Evolutionary conservation across 176 grass and related monocot genomes (phyloP), one percentile per base, ranked within the genome.

Genomic region (Carex myosuroides): DNA sequence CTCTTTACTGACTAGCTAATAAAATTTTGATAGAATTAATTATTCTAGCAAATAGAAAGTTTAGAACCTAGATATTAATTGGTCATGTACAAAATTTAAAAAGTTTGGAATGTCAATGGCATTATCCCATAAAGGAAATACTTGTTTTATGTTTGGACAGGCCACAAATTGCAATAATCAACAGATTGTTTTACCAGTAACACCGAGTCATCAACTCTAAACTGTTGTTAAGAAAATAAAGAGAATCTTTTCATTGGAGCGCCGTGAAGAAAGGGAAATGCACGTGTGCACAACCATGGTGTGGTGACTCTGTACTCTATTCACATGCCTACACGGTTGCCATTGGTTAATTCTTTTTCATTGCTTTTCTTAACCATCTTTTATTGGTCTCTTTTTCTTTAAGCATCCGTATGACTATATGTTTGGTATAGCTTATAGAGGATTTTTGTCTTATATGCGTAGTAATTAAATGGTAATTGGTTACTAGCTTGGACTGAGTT

Each of bases 191-290:
- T 30, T 16, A 66, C 64, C 64, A 66, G 30, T 66, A 33, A 66
- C 64, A 35, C 30, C 6, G 5, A 66, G 26, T 66, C 64, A 35
- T 66, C 13, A 66, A 16, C 11, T 66, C 64, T 66, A 26, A 62
- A 66, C 2, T 66, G 64, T 35, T 66, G 0, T 66, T 33, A 66
- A 62, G 2, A 46, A 22, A 72, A 12, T 0, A 13, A 73, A 74
- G 70, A 74, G 44, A 74, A 74, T 74, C 70, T 74, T 74, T 74
- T 12, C 44, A 74, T 53, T 11, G 42, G 20, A 29, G 44, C 50
- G 77, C 77, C 77, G 77, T 61, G 54, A 80, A 80, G 77, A n/a
- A 80, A 61, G 77, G 77, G 13, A 10, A 6, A 21, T 80, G 77
- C 54, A 80, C 33, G 55, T 80, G 74, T 12, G 37, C 37, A 79